Evolutionary conservation across 768 basidiomycete species (phyloP).

Genomic region (Tubosaeta sp.): DNA sequence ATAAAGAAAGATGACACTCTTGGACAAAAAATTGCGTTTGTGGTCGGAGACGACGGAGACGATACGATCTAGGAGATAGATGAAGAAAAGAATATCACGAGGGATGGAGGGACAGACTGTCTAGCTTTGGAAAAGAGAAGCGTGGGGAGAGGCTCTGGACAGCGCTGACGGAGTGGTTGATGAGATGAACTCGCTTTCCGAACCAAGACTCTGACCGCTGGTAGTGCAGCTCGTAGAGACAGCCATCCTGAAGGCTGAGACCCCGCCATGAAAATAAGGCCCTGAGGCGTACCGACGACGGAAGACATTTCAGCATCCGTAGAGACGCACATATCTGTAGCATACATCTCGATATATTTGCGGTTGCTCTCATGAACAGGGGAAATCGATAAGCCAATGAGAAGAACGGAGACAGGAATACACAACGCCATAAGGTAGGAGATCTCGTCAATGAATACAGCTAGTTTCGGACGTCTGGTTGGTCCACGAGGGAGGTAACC

Average conservation of each 20-base stretch:
- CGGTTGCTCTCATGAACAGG: constrained; percentile 41
- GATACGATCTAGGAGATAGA: constrained; percentile 59
- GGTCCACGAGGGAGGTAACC: constrained; percentile 88
- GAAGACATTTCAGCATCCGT: constrained; percentile 85
- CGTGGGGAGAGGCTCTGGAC: constrained; percentile 77
- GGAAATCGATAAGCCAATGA: constrained; percentile 72
- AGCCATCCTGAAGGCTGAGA: constrained; percentile 80
- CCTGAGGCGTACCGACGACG: constrained; percentile 72
- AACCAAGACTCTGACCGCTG: constrained; percentile 92
- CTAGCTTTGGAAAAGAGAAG: constrained; percentile 55
- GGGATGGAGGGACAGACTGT: constrained; percentile 48
- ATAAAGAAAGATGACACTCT: constrained; percentile 63
- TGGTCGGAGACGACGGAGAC: constrained; percentile 62
- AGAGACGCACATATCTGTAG: constrained; percentile 76
- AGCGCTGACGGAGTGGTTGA: constrained; percentile 82
- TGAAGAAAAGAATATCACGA: neutral
- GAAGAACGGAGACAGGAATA: constrained; percentile 75
- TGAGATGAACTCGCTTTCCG: constrained; percentile 75
- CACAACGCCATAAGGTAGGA: constrained; percentile 84
- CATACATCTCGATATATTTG: constrained; percentile 83
- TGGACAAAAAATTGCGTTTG: constrained; percentile 67
- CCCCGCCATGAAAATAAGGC: constrained; percentile 90
- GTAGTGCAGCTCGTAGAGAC: constrained; percentile 89
- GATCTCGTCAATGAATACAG: constrained; percentile 92
- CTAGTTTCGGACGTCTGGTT: constrained; percentile 82